phyloP scores from a whole-genome alignment of 306 rosid genomes.

The Trichosanthes truncata region DNA sequence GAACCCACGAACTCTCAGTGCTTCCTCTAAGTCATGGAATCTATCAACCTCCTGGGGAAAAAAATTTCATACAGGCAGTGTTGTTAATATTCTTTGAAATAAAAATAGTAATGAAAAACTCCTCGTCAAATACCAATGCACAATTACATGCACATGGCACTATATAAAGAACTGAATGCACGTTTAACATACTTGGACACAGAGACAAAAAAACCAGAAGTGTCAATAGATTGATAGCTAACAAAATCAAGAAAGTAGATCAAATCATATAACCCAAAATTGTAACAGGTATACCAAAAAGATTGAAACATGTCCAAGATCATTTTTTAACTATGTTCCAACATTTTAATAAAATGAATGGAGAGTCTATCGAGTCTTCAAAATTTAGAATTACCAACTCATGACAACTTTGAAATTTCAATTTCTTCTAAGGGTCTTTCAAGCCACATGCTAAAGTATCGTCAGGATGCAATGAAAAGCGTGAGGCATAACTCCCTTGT shows the following conservation, averaged over 20 bases:
- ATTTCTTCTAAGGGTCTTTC: not conserved
- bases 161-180: not conserved
- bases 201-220: not conserved
- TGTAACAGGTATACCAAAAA: not conserved
- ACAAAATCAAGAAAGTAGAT: not conserved
- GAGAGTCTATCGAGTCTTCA: not conserved
- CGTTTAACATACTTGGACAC: not conserved
- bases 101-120: not conserved
- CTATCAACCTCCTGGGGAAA: constrained; percentile 82
- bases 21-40: constrained; percentile 64
- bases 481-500: not conserved
- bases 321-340: not conserved
- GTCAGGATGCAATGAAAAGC: not conserved
- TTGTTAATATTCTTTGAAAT: no score
- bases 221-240: not conserved
- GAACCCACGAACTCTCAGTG: constrained; percentile 58
- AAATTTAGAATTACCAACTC: not conserved
- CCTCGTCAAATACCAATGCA: not conserved
- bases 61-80: not conserved
- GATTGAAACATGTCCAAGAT: not conserved
- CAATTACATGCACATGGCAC: not conserved
- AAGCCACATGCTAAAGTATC: not conserved
- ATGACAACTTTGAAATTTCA: not conserved
- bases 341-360: not conserved
- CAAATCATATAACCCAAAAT: not conserved